phyloP scores from a whole-genome alignment of 2,329 filamentous ascomycete genomes.

The Nemania sp. region DNA sequence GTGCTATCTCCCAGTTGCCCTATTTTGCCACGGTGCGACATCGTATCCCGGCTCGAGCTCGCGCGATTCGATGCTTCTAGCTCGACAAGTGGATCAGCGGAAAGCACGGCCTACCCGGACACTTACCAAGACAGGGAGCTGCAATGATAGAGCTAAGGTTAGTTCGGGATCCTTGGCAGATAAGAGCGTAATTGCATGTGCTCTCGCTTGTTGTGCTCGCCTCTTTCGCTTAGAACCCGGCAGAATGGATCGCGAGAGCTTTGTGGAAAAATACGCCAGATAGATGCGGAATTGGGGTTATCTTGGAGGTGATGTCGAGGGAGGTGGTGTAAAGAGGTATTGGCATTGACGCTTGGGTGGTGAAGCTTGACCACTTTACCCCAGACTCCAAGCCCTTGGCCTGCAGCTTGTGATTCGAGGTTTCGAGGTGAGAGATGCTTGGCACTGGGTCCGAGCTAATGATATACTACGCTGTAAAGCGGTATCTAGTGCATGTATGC shows the following conservation, averaged over 20 bases:
- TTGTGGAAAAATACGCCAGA: neutral
- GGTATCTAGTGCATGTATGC: no score
- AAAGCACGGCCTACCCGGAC: slow-evolving; percentile 14
- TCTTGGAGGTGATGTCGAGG: neutral
- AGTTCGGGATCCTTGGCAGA: slow-evolving; percentile 25
- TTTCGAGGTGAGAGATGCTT: slow-evolving; percentile 5
- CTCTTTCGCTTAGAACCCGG: neutral
- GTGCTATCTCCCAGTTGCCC: slow-evolving; percentile 31
- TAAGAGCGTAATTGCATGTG: slow-evolving; percentile 19
- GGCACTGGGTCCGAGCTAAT: neutral
- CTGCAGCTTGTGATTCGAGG: slow-evolving; percentile 11
- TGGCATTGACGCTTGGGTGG: neutral
- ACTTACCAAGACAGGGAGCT: slow-evolving; percentile 39
- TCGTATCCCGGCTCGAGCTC: slow-evolving; percentile 22
- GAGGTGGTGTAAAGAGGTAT: neutral
- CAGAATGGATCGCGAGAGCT: neutral
- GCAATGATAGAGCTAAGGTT: slow-evolving; percentile 8
- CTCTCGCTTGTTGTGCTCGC: neutral
- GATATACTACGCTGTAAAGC: neutral
- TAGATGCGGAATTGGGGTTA: neutral
- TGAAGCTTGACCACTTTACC: slow-evolving; percentile 8
- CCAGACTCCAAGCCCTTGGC: slow-evolving; percentile 28
- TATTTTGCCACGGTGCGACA: slow-evolving; percentile 20
- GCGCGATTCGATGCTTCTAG: slow-evolving; percentile 21
- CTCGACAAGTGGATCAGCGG: slow-evolving; percentile 26